Conservation (phyloP, 2,329 filamentous ascomycete genomes). For the Fulvia fulva region DNA sequence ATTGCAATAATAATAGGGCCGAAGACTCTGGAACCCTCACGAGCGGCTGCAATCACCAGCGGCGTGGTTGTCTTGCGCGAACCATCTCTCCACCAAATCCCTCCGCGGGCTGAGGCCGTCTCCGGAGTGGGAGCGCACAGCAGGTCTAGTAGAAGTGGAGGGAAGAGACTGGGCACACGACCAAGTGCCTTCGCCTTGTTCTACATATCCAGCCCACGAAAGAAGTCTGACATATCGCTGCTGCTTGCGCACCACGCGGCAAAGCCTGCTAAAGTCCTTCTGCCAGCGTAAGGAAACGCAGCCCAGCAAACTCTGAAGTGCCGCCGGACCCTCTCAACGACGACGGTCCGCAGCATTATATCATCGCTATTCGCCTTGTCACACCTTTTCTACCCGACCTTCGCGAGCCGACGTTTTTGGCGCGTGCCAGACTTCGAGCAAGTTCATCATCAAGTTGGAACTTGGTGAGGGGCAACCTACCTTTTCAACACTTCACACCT, state of each 20-base stretch:
- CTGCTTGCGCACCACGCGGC: neutral
- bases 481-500: neutral
- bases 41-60: neutral
- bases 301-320: neutral
- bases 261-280: neutral
- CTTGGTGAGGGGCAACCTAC: neutral
- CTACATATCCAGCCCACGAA: neutral
- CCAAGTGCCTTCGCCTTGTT: neutral
- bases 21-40: slow-evolving; percentile 1
- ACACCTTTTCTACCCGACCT: neutral
- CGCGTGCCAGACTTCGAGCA: neutral
- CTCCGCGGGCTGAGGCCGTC: neutral
- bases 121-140: neutral
- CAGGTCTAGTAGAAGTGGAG: neutral
- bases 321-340: neutral
- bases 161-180: neutral
- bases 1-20: slow-evolving; percentile 2
- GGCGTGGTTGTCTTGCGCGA: slow-evolving; percentile 6
- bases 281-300: neutral
- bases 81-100: neutral
- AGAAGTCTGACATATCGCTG: neutral
- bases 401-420: neutral
- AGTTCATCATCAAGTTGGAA: neutral
- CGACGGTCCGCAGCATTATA: neutral
- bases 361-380: neutral